Base-by-base conservation (phyloP, 2,329 filamentous ascomycete genomes). In the Bipolaris victoriae region DNA sequence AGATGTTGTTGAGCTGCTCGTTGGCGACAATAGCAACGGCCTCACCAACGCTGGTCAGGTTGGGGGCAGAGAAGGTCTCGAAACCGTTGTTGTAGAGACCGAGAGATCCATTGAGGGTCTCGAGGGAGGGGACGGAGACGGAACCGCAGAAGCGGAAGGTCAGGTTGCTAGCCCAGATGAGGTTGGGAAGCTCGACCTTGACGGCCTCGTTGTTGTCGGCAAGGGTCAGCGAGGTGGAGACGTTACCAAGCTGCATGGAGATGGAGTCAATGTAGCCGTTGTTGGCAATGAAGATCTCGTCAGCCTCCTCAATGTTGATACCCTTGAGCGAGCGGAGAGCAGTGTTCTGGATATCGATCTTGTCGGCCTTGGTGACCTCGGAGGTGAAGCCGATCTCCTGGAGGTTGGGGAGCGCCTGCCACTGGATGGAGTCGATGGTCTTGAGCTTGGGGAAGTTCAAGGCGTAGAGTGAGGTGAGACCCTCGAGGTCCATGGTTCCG, bases 1-100 rank as follows among this genome's bases (percentile, higher is more conserved):
- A 87, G 78, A 97, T 83, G 85, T 96, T 97, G 75, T 80, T 78
- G 60, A 89, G 72, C 61, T 81, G 69, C 61, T 76, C 69, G 80
- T 87, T 87, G 78, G 80, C 80, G 66, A 82, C 80, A 70, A 89
- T 81, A 63, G 83, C 79, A 46, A 89, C 76, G 52, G 84, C 82
- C 69, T 81, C 82, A 57, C 84, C 83, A 57, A 91, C 84, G 31
- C 78, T 71, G 60, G 90, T 92, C 69, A 95, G 81, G 83, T 92
- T 93, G 63, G 89, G 85, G 50, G 87, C 86, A 39, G 72, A 65
- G 75, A 92, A 84, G 47, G 74, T 78, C 55, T 78, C 72, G 72
- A 94, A 86, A 74, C 83, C 85, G 86, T 93, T 94, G 73, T 86
- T 88, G 81, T 91, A 91, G 77, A 98, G 90, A 73, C 90, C 90